These are phyloP conservation scores for Neurospora sp. DNA, from an alignment of 495 filamentous ascomycete genomes.

Conservation along the genomic window DNA sequence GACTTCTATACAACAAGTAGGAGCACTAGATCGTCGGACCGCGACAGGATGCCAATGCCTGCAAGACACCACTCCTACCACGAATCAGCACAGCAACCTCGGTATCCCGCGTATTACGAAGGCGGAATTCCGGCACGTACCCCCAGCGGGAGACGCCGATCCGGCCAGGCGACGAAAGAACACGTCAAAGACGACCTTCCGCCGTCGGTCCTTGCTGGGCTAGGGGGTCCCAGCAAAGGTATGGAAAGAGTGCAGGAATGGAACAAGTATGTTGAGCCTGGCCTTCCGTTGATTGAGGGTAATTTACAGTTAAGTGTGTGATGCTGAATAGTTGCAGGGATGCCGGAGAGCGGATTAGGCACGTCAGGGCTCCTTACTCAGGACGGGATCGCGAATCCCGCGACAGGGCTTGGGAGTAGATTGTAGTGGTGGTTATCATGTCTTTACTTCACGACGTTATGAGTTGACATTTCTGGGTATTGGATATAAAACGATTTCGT, in stretches of 20 bases:
- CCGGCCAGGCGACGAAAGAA: slow-evolving; percentile 13
- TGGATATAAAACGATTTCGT: not conserved
- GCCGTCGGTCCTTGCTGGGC: slow-evolving; percentile 33
- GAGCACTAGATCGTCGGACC: not conserved
- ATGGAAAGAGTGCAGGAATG: slow-evolving; percentile 38
- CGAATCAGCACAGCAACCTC: slow-evolving; percentile 1
- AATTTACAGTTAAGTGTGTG: not conserved
- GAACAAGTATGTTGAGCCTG: slow-evolving; percentile 36
- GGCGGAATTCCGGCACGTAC: slow-evolving; percentile 10
- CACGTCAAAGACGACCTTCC: slow-evolving; percentile 21
- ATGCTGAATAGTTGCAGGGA: not conserved
- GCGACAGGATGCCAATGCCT: slow-evolving; percentile 4
- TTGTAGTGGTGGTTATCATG: not conserved
- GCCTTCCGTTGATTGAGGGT: slow-evolving; percentile 15
- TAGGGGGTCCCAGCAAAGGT: slow-evolving; percentile 33
- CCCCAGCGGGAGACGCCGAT: slow-evolving; percentile 16
- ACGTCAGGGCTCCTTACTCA: not conserved
- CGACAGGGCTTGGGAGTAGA: not conserved
- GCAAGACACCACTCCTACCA: not conserved
- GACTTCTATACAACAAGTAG: not conserved
- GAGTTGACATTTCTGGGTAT: not conserved
- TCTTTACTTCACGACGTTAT: not conserved
- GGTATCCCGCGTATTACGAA: not conserved
- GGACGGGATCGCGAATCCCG: not conserved
- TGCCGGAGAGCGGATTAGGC: not conserved